Evolutionary conservation across 768 basidiomycete species (phyloP), one percentile per base, ranked within the genome.

Genomic region (Cystofilobasidium capitatum): DNA sequence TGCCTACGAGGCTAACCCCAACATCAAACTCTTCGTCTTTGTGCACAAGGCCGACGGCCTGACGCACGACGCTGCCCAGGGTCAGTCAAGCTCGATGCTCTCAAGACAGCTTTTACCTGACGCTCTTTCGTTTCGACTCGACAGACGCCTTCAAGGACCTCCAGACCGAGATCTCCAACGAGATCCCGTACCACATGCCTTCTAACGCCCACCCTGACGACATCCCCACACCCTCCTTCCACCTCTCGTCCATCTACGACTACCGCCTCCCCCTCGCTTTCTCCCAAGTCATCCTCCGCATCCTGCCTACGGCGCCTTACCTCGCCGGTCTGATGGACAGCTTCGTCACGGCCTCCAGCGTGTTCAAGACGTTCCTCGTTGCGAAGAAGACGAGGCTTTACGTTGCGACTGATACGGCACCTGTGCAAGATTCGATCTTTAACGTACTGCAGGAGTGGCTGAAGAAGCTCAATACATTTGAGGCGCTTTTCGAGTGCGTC

Each of bases 21-120:
- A 51, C 6, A 47, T 64, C 42, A 35, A 55, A n/a, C 45, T 64
- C 1, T 64, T 54, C 44, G 26, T 64, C 24, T 64, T 64, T 17
- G 29, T 64, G 2, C 44, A 64, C 24, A 64, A 64, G 49, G 63
- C 63, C 8, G 63, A 64, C 45, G 63, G 63, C 12, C 36, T 64
- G 13, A 64, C 63, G 16, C 24, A 20, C n/a, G 54, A 64, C 13
- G 63, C 44, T 5, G 54, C 63, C 13, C 44, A 54, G 26, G 62
- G 62, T 63, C 33, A 17, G 62, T 63, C 36, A n/a, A n/a, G 14
- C 22, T 22, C 26, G 49, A 13, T 24, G 2, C 9, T n/a, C 10
- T 9, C 12, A 24, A 47, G 5, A 47, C 45, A 22, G 20, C n/a
- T 8, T 29, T 20, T 12, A 12, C 49, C 49, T 24, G 2, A n/a